phyloP scores from a whole-genome alignment of 768 basidiomycete species.

The Agaricus bisporus region DNA sequence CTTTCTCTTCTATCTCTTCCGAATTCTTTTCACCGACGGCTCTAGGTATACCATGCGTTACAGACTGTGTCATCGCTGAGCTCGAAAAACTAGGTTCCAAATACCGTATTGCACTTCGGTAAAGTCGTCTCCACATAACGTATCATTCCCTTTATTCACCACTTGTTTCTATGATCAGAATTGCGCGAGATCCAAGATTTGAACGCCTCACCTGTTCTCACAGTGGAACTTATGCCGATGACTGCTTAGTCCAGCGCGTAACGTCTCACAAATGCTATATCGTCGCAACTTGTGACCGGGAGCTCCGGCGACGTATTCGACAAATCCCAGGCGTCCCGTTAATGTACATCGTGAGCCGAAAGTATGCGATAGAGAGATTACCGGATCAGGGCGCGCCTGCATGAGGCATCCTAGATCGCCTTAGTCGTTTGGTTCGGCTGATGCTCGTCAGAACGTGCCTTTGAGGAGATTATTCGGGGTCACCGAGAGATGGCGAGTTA shows the following conservation, averaged over 20 bases:
- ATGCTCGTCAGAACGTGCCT: no score
- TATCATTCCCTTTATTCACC: slow-evolving; percentile 9
- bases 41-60: slow-evolving; percentile 95
- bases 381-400: slow-evolving; percentile 91
- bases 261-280: slow-evolving; percentile 94
- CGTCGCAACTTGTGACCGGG: slow-evolving; percentile 96
- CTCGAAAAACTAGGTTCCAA: slow-evolving; percentile 95
- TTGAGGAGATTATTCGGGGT: not conserved
- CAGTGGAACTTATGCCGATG: slow-evolving; percentile 96
- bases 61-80: slow-evolving; percentile 98
- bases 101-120: slow-evolving; percentile 93
- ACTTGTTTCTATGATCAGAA: slow-evolving; percentile 37
- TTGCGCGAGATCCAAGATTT: slow-evolving; percentile 95
- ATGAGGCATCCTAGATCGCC: slow-evolving; percentile 14
- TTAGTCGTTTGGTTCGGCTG: not conserved
- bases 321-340: slow-evolving; percentile 91
- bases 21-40: slow-evolving; percentile 3
- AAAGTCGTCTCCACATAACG: slow-evolving; percentile 18
- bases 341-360: slow-evolving; percentile 92
- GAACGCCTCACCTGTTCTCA: slow-evolving; percentile 92
- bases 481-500: not conserved
- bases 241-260: slow-evolving; percentile 95
- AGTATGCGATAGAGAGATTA: slow-evolving; percentile 91
- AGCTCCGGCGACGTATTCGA: slow-evolving; percentile 85
- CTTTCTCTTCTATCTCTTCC: not conserved